Base-by-base conservation (phyloP, 805 yeast species). In the Wickerhamiella kurtzmanii region DNA sequence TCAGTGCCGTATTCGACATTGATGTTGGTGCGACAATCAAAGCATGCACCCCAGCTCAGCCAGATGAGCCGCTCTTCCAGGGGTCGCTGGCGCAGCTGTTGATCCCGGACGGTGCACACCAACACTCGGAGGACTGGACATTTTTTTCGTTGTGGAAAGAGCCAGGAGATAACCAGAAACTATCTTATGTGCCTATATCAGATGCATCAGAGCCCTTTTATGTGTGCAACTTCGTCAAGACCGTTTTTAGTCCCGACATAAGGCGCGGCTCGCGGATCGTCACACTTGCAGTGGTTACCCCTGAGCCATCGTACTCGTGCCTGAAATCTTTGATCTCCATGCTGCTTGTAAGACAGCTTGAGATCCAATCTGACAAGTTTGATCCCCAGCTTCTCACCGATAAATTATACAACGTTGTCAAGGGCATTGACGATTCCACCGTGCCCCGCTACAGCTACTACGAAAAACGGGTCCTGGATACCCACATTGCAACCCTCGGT, bases 1-100 rank as follows among this genome's bases (percentile, higher is more conserved):
- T 85, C 28, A 71, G 86, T 4, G 82, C 89, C 1, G 88, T 82
- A 63, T 87, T 86, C 60, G 92, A 86, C 60, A 76, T 80, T 52
- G 80, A 75, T 55, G 69, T 76, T 46, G 95, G 96, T 0, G 80
- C 92, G 0, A 67, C 74, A 3, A 63, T 86, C 28, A 67, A 68
- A 45, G 73, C 74, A 53, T 87, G 80, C 56, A 70, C 73, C 44
- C 89, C 94, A 2, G 50, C 46, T 21, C 52, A 22, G 18, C 40
- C 37, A 15, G 11, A 25, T 6, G 48, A 46, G 41, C 48, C 52
- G 20, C 52, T 39, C 49, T 58, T 41, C 32, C 53, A 50, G 32
- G 50, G 55, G 45, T 42, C 44, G 9, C 64, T 76, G 45, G 78
- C 80, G 1, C 80, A 76, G 55, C 64, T 76, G 45, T 72, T 76